phyloP scores from a whole-genome alignment of 208 protist genomes.

The Acanthamoeba lenticulata region DNA sequence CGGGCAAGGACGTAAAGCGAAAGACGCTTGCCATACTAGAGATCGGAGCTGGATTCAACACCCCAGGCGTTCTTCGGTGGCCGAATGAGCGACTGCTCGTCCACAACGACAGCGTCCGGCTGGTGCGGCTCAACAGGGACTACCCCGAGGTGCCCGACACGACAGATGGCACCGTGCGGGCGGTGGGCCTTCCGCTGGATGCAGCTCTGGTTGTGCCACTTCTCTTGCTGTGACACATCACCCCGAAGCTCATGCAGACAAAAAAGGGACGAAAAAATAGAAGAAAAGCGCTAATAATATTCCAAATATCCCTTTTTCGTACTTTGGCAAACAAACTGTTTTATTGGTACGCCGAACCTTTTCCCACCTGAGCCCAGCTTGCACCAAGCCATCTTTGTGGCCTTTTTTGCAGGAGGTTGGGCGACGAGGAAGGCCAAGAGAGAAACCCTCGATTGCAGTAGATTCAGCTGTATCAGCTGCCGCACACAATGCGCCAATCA shows the following conservation, averaged over 20 bases:
- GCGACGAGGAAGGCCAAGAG: too few species aligned
- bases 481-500: neutral
- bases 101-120: neutral
- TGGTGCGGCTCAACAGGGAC: neutral
- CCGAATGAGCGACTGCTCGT: neutral
- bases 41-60: conserved; percentile 2
- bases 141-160: neutral
- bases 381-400: too few species aligned
- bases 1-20: neutral
- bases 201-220: neutral
- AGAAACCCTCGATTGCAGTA: neutral
- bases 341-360: too few species aligned
- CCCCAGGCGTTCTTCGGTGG: neutral
- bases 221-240: neutral
- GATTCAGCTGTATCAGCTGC: neutral
- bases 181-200: neutral
- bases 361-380: too few species aligned
- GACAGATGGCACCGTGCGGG: neutral
- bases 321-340: too few species aligned
- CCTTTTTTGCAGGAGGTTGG: too few species aligned
- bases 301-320: too few species aligned
- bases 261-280: too few species aligned
- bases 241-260: too few species aligned
- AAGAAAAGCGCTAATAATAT: too few species aligned
- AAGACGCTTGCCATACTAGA: neutral